Evolutionary conservation across 225 moss, liverwort and hornwort species (phyloP).

Genomic region (Marchantia paleacea): DNA sequence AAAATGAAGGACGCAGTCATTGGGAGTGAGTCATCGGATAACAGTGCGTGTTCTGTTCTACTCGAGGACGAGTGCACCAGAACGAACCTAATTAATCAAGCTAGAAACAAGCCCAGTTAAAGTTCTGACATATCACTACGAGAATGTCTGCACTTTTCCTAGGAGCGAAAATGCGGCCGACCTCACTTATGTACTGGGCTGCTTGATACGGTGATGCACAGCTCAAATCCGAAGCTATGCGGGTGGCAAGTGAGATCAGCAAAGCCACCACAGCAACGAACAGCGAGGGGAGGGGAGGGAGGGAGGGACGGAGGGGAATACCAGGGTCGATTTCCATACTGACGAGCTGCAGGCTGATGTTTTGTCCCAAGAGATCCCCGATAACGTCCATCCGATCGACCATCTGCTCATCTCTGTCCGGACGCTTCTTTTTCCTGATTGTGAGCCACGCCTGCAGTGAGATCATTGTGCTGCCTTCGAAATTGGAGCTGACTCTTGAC

Average conservation of each 20-base stretch:
- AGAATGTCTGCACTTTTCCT: background rate
- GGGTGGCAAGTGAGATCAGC: background rate
- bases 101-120: background rate
- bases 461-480: background rate
- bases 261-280: background rate
- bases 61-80: background rate
- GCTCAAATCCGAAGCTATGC: background rate
- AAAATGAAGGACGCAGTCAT: background rate
- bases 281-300: background rate
- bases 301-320: background rate
- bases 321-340: slow-evolving; percentile 66
- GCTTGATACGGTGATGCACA: too few species aligned
- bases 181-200: background rate
- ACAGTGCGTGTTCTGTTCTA: too few species aligned
- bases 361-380: slow-evolving; percentile 57
- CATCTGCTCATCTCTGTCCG: slow-evolving; percentile 9
- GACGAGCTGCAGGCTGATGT: slow-evolving; percentile 65
- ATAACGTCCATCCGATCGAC: slow-evolving; percentile 47
- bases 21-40: background rate
- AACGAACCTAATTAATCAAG: too few species aligned
- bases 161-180: background rate
- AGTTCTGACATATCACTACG: too few species aligned
- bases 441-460: slow-evolving; percentile 28
- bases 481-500: background rate
- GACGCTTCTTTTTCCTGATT: slow-evolving; percentile 30